Percentiles rank a stretch among this genome's conserved stretches.
Conservation (phyloP, 257 asterid species). For the Solanum microdontum region DNA sequence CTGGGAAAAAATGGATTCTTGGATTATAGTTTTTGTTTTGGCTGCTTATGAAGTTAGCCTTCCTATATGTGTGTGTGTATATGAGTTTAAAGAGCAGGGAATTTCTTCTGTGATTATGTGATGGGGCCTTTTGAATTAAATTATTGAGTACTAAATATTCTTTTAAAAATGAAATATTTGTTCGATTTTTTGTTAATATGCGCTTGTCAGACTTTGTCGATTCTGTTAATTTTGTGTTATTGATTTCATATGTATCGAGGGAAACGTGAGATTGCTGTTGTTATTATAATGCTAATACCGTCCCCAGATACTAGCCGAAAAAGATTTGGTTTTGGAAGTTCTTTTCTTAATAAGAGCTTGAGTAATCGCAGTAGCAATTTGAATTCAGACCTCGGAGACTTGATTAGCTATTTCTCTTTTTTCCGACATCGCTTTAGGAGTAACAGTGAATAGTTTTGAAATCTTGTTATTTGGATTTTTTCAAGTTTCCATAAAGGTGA, state of each 20-base stretch:
- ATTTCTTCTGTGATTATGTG: background rate
- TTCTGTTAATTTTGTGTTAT: background rate
- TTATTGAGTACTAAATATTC: background rate
- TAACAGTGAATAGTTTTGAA: background rate
- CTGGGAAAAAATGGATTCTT: background rate
- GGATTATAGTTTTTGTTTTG: background rate
- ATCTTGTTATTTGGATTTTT: background rate
- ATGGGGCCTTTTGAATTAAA: background rate
- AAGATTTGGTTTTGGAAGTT: background rate
- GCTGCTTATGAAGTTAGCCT: background rate
- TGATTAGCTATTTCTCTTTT: background rate
- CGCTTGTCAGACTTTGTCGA: background rate
- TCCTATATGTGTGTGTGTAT: background rate
- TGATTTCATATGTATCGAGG: background rate
- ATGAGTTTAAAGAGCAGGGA: background rate
- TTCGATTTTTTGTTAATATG: background rate
- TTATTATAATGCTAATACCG: background rate
- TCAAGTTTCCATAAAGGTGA: background rate
- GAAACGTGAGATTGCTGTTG: background rate
- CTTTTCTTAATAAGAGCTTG: background rate
- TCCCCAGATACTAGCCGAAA: background rate
- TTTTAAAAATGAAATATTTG: background rate
- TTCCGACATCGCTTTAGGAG: background rate
- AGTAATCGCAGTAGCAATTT: background rate
- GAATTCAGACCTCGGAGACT: background rate